These are phyloP conservation scores for Macrocystidia cucumis DNA, from an alignment of 1,284 basidiomycete genomes.

Conservation along the genomic window DNA sequence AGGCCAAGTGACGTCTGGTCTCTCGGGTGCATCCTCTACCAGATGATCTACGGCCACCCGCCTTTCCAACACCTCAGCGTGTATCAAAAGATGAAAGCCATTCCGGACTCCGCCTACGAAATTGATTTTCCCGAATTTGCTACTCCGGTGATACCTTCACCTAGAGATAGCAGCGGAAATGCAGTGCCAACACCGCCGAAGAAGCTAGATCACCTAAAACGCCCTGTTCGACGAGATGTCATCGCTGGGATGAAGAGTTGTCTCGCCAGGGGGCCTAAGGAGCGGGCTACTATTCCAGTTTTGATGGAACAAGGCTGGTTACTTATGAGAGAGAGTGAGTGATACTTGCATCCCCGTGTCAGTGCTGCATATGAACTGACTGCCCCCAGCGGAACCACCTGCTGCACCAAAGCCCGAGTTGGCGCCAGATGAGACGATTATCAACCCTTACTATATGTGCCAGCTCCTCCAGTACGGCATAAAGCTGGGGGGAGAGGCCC, in stretches of 20 bases:
- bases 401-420: conserved; percentile 31
- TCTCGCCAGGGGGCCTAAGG: conserved; percentile 65
- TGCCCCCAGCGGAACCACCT: conserved; percentile 14
- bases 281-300: conserved; percentile 77
- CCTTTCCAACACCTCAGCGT: conserved; percentile 86
- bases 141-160: conserved; percentile 40
- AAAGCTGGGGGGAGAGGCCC: conserved; percentile 34
- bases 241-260: conserved; percentile 73
- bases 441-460: conserved; percentile 68
- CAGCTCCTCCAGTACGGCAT: conserved; percentile 65
- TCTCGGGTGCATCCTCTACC: conserved; percentile 94
- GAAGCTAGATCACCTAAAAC: conserved; percentile 54
- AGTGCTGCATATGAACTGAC: conserved; percentile 5
- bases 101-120: conserved; percentile 63
- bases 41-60: conserved; percentile 93
- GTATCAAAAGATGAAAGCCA: conserved; percentile 84
- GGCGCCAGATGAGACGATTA: conserved; percentile 54
- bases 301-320: conserved; percentile 64
- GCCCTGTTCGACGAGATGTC: conserved; percentile 59
- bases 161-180: conserved; percentile 15
- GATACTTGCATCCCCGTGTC: conserved; percentile 1
- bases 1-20: conserved; percentile 95
- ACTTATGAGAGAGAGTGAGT: conserved; percentile 39
- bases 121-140: conserved; percentile 74
- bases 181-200: conserved; percentile 34